These are phyloP conservation scores for Globisporangium spiculum DNA, from an alignment of 352 stramenopile species.

Conservation along the genomic window DNA sequence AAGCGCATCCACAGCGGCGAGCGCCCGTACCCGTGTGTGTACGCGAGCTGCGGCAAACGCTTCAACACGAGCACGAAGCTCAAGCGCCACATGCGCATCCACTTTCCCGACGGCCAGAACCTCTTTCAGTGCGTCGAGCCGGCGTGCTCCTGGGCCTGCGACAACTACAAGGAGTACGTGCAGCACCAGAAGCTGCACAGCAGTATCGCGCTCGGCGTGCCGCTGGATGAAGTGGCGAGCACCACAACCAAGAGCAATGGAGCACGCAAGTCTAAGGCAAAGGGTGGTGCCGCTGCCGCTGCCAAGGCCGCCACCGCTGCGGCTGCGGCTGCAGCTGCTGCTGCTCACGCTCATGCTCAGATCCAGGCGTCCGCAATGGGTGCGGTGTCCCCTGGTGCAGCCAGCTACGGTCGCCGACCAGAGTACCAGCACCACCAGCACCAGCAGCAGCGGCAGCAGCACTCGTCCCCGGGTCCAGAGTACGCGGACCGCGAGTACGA, in stretches of 20 bases:
- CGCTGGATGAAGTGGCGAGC: conserved; percentile 23
- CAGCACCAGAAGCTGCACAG: conserved; percentile 28
- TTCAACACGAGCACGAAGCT: conserved; percentile 90
- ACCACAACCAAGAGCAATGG: conserved; percentile 17
- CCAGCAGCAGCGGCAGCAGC: neutral
- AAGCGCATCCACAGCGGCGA: conserved; percentile 87
- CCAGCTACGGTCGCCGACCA: conserved; percentile 4
- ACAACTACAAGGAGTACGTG: conserved; percentile 80
- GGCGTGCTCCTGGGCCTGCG: conserved; percentile 55
- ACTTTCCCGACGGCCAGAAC: conserved; percentile 77
- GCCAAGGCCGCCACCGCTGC: neutral
- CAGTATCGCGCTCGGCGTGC: conserved; percentile 27
- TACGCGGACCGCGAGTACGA: conserved; percentile 37
- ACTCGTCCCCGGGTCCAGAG: conserved; percentile 12
- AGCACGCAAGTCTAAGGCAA: conserved; percentile 1
- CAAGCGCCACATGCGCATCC: conserved; percentile 87
- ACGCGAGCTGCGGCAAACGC: conserved; percentile 71
- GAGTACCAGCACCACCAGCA: conserved; percentile 16
- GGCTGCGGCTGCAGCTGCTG: conserved; percentile 1
- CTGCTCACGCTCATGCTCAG: neutral
- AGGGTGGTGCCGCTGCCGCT: neutral
- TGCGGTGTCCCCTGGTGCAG: neutral
- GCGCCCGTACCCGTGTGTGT: conserved; percentile 76
- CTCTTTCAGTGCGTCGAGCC: conserved; percentile 64
- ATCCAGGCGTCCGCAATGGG: neutral